A percentile compares a stretch with the other conserved stretches of the same genome.
Conservation (phyloP, 2,329 filamentous ascomycete genomes). For the Penicillium sp. region DNA sequence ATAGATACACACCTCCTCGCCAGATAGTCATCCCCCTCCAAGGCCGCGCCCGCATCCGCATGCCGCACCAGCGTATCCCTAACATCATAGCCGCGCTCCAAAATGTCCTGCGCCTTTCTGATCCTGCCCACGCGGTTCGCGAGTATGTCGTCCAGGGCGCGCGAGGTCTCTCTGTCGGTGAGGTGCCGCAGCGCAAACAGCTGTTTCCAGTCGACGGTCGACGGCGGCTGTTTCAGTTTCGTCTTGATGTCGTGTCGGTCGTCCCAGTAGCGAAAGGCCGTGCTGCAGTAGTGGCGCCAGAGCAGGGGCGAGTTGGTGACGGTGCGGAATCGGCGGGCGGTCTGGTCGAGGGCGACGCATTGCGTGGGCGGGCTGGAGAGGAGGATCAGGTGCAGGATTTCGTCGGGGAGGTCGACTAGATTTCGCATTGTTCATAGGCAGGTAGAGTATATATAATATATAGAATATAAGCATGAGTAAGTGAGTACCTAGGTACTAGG, state of each 20-base stretch:
- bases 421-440: conserved; percentile 8
- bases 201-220: conserved; percentile 68
- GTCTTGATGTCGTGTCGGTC: conserved; percentile 56
- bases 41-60: conserved; percentile 54
- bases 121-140: conserved; percentile 66
- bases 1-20: conserved; percentile 55
- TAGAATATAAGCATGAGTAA: not conserved
- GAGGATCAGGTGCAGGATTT: conserved; percentile 78
- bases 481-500: not conserved
- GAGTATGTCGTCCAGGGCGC: conserved; percentile 65
- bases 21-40: conserved; percentile 71
- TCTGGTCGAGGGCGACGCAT: conserved; percentile 52
- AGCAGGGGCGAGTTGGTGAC: conserved; percentile 69
- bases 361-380: conserved; percentile 50
- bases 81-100: conserved; percentile 73
- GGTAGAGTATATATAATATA: not conserved
- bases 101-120: conserved; percentile 66
- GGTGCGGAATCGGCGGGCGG: conserved; percentile 61
- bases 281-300: conserved; percentile 73
- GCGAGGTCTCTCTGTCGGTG: conserved; percentile 51
- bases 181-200: conserved; percentile 58
- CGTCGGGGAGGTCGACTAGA: conserved; percentile 61
- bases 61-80: conserved; percentile 78
- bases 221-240: conserved; percentile 53
- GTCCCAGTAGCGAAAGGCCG: conserved; percentile 72